Percentiles rank a stretch among this genome's conserved stretches.
These are phyloP conservation scores for Globisporangium ultimum DNA, from an alignment of 352 stramenopile species.

Conservation along the genomic window DNA sequence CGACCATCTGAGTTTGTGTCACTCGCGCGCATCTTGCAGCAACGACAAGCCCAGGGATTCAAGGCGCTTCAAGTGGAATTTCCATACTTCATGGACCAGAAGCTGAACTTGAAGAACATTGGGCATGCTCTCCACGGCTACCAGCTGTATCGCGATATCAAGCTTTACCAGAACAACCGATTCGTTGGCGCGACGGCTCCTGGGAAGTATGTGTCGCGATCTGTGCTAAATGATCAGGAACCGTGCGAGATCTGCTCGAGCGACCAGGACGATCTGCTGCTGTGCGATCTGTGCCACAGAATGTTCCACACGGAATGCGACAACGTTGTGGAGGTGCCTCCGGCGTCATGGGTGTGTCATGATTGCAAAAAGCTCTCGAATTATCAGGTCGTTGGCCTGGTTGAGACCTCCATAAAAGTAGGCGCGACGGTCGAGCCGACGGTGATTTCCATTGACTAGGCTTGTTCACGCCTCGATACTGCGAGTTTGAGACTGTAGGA, in stretches of 20 bases:
- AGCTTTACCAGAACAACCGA: slow-evolving; percentile 67
- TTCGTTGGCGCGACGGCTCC: slow-evolving; percentile 51
- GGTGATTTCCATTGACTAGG: slow-evolving; percentile 70
- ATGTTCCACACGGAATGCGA: slow-evolving; percentile 85
- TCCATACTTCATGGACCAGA: slow-evolving; percentile 76
- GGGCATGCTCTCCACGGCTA: slow-evolving; percentile 77
- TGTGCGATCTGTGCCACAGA: slow-evolving; percentile 81
- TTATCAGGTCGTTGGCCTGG: slow-evolving; percentile 52
- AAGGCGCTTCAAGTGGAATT: slow-evolving; percentile 80
- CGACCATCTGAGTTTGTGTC: slow-evolving; percentile 65
- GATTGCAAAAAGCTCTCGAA: slow-evolving; percentile 69
- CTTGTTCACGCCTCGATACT: background rate
- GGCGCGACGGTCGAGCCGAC: slow-evolving; percentile 26
- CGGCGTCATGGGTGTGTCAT: slow-evolving; percentile 75
- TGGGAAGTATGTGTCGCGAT: slow-evolving; percentile 62
- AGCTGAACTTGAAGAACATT: slow-evolving; percentile 82
- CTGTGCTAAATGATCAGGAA: slow-evolving; percentile 73
- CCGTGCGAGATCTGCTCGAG: slow-evolving; percentile 66
- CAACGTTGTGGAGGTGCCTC: slow-evolving; percentile 72
- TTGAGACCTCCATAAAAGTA: slow-evolving; percentile 10
- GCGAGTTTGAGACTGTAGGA: background rate
- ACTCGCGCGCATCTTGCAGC: slow-evolving; percentile 63
- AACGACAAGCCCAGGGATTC: slow-evolving; percentile 75
- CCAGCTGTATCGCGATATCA: slow-evolving; percentile 84
- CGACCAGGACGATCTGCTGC: slow-evolving; percentile 66